phyloP scores from a whole-genome alignment of 2,329 filamentous ascomycete species.

The Alternaria consortialis region DNA sequence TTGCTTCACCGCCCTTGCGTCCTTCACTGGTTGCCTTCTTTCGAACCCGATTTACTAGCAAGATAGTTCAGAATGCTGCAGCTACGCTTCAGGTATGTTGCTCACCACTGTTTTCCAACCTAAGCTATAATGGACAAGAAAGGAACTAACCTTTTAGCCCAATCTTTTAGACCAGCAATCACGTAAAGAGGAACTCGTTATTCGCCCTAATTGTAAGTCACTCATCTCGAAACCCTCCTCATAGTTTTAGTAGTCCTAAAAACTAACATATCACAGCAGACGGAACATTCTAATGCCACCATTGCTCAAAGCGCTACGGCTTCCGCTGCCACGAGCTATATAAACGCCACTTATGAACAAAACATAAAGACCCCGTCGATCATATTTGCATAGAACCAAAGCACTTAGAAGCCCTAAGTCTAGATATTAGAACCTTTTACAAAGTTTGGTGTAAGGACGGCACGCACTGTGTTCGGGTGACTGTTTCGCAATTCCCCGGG shows the following conservation, averaged over 20 bases:
- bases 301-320: neutral
- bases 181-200: neutral
- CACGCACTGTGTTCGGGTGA: neutral
- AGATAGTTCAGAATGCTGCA: neutral
- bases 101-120: neutral
- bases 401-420: neutral
- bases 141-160: slow-evolving; percentile 6
- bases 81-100: neutral
- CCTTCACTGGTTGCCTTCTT: slow-evolving; percentile 8
- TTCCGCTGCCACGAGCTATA: neutral
- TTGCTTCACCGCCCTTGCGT: slow-evolving; percentile 3
- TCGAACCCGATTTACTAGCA: neutral
- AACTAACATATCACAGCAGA: neutral
- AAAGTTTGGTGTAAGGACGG: neutral
- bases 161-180: neutral
- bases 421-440: neutral
- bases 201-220: neutral
- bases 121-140: neutral
- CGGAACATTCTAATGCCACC: neutral
- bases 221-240: neutral
- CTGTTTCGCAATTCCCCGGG: neutral
- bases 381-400: neutral
- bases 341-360: neutral
- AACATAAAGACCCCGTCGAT: neutral
- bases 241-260: neutral